phyloP scores from a whole-genome alignment of 2,329 filamentous ascomycete species.

The Microcera coccophila region DNA sequence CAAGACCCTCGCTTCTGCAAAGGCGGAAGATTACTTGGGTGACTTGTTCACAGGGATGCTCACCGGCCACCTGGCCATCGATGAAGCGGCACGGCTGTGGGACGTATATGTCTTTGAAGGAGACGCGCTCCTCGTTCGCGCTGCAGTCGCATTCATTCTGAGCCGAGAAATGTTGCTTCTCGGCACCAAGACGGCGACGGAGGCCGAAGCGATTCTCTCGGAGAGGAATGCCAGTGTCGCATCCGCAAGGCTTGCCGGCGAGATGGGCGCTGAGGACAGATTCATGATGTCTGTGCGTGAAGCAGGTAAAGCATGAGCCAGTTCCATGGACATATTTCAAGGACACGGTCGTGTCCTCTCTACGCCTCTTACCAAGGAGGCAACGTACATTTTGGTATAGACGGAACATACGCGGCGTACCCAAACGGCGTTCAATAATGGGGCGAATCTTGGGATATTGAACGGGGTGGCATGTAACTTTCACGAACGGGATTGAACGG shows the following conservation, averaged over 20 bases:
- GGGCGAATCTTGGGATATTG: slow-evolving; percentile 16
- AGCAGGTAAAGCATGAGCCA: slow-evolving; percentile 31
- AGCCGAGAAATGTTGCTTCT: slow-evolving; percentile 51
- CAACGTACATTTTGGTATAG: slow-evolving; percentile 26
- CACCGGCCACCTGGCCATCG: slow-evolving; percentile 59
- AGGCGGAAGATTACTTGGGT: slow-evolving; percentile 53
- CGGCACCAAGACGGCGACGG: slow-evolving; percentile 41
- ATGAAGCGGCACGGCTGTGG: slow-evolving; percentile 70
- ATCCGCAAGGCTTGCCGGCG: slow-evolving; percentile 36
- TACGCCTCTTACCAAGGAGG: slow-evolving; percentile 3
- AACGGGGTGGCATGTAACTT: slow-evolving; percentile 9
- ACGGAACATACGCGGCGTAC: slow-evolving; percentile 19
- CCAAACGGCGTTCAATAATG: slow-evolving; percentile 22
- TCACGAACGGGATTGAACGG: slow-evolving; percentile 15
- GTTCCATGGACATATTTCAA: slow-evolving; percentile 9
- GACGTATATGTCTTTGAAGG: slow-evolving; percentile 82
- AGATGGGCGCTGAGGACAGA: slow-evolving; percentile 46
- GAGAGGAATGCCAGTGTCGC: slow-evolving; percentile 28
- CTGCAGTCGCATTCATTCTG: slow-evolving; percentile 64
- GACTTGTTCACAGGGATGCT: slow-evolving; percentile 63
- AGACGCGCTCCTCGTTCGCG: slow-evolving; percentile 66
- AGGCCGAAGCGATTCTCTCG: slow-evolving; percentile 40
- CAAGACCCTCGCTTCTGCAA: slow-evolving; percentile 41
- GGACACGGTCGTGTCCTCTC: slow-evolving; percentile 4
- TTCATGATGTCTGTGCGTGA: slow-evolving; percentile 36